Evolutionary conservation across 2,329 filamentous ascomycete genomes (phyloP).

Genomic region (Hymenoscyphus repandus): DNA sequence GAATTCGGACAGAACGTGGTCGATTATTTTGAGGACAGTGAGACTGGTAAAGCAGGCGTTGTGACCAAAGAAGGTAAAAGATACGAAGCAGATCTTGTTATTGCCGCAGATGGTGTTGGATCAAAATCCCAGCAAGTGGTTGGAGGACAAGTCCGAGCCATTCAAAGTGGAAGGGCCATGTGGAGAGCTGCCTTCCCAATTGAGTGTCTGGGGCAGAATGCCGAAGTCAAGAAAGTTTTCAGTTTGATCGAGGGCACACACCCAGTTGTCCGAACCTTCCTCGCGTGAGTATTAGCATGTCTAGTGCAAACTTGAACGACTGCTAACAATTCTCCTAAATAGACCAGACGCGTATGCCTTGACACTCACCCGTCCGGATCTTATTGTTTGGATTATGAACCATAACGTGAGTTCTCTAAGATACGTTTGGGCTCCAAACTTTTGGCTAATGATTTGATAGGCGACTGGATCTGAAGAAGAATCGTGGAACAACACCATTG

Average conservation of each 20-base stretch:
- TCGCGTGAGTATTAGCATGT: background rate
- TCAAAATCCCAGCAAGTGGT: conserved; percentile 21
- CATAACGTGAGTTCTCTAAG: background rate
- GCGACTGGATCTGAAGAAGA: conserved; percentile 1
- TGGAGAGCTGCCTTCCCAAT: conserved; percentile 24
- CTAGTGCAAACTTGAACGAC: background rate
- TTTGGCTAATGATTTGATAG: background rate
- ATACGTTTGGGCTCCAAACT: background rate
- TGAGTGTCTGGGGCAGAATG: background rate
- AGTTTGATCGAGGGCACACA: background rate
- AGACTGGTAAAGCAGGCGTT: conserved; percentile 28
- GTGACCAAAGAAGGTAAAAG: conserved; percentile 43
- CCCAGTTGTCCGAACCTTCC: background rate
- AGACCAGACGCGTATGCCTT: background rate
- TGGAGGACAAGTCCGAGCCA: conserved; percentile 34
- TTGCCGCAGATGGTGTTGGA: conserved; percentile 36
- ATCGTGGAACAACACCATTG: background rate
- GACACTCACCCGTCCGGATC: background rate
- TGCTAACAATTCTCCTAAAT: background rate
- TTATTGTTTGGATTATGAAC: background rate
- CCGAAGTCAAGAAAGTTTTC: conserved; percentile 27
- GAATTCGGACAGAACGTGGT: conserved; percentile 45
- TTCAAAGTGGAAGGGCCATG: conserved; percentile 37
- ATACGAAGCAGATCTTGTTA: conserved; percentile 34
- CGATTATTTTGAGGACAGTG: conserved; percentile 43